Percentiles rank a stretch among this genome's conserved stretches.
Evolutionary conservation across 2,329 filamentous ascomycete genomes (phyloP).

Genomic region (Fusarium sublunatum): DNA sequence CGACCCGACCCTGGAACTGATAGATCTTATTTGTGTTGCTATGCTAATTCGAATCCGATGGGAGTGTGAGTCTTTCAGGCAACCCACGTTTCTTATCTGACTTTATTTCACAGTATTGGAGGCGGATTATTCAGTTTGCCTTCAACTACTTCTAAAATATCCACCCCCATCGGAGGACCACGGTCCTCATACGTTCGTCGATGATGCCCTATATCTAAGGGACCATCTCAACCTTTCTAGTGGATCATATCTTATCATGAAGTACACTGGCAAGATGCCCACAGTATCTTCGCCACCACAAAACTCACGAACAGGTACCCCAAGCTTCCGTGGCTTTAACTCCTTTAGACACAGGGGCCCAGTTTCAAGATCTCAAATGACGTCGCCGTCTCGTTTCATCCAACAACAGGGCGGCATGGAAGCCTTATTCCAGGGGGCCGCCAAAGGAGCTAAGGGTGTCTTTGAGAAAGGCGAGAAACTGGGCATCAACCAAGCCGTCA

Average conservation of each 20-base stretch:
- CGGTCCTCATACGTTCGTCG: constrained; percentile 81
- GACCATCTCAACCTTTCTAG: constrained; percentile 72
- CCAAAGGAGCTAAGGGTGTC: constrained; percentile 79
- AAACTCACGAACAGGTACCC: constrained; percentile 49
- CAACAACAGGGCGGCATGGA: constrained; percentile 73
- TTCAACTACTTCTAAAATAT: constrained; percentile 87
- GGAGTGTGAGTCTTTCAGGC: constrained; percentile 70
- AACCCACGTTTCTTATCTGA: constrained; percentile 38
- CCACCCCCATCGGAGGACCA: constrained; percentile 72
- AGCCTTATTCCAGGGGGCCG: constrained; percentile 78
- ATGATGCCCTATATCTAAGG: constrained; percentile 82
- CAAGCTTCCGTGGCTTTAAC: constrained; percentile 50
- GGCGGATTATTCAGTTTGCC: constrained; percentile 86
- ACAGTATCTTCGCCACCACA: constrained; percentile 44
- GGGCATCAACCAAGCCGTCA: constrained; percentile 81
- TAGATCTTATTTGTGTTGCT: constrained; percentile 91
- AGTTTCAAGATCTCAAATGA: constrained; percentile 58
- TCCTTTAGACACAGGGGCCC: constrained; percentile 56
- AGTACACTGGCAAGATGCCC: constrained; percentile 73
- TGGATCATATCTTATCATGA: constrained; percentile 73
- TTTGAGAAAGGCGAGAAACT: constrained; percentile 79
- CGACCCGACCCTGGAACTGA: constrained; percentile 80
- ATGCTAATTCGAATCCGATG: constrained; percentile 94
- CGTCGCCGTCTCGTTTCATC: constrained; percentile 62
- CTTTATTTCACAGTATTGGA: constrained; percentile 71